Conservation (phyloP, 1,284 basidiomycete species). For the Microbotryomycetes sp. region DNA sequence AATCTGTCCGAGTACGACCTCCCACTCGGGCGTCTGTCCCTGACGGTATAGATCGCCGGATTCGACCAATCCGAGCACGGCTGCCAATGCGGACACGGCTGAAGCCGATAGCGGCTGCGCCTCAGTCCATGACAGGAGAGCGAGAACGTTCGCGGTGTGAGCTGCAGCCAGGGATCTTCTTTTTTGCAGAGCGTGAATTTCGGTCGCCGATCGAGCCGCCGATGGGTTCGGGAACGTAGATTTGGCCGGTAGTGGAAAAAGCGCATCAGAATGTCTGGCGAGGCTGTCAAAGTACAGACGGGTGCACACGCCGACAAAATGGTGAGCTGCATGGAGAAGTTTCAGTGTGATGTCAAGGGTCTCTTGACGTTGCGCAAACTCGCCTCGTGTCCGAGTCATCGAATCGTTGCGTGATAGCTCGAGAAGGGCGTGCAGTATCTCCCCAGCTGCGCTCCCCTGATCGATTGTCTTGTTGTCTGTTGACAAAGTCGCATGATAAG, state of each 20-base stretch:
- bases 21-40: slow-evolving; percentile 14
- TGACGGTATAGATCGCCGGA: slow-evolving; percentile 14
- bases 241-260: slow-evolving; percentile 28
- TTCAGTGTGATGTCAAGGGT: background rate
- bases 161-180: slow-evolving; percentile 20
- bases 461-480: slow-evolving; percentile 3
- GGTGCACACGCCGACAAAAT: slow-evolving; percentile 9
- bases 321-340: background rate
- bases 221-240: slow-evolving; percentile 25
- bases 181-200: slow-evolving; percentile 22
- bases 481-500: slow-evolving; percentile 13
- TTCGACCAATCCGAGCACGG: slow-evolving; percentile 16
- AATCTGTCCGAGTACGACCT: slow-evolving; percentile 5
- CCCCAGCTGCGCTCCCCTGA: slow-evolving; percentile 3
- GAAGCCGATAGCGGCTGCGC: background rate
- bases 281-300: slow-evolving; percentile 17
- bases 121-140: slow-evolving; percentile 5
- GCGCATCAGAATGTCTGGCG: slow-evolving; percentile 4
- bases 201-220: slow-evolving; percentile 24
- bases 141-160: slow-evolving; percentile 9
- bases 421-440: slow-evolving; percentile 6
- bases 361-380: background rate
- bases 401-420: background rate
- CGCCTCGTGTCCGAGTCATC: background rate
- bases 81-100: background rate